Conservation (phyloP, 169 alveolate species). For the Eimeria praecox region DNA sequence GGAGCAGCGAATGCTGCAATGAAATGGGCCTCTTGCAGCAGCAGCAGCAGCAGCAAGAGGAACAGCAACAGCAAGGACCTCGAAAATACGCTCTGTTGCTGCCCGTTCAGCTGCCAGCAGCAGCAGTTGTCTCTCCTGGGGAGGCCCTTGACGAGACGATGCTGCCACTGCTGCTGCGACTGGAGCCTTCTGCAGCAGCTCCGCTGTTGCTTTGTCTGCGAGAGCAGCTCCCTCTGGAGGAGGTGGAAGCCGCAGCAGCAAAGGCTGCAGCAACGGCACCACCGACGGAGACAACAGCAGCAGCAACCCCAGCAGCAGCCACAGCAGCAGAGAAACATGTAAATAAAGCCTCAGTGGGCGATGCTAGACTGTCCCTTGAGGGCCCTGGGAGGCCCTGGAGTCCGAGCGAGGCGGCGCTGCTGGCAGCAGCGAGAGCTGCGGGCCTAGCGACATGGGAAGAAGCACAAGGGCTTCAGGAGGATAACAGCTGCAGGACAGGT, state of each 20-base stretch:
- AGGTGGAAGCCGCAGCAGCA: constrained; percentile 46
- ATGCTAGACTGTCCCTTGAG: neutral
- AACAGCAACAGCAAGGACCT: constrained; percentile 53
- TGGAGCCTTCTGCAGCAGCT: constrained; percentile 64
- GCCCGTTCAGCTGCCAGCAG: constrained; percentile 1
- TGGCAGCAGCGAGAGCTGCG: constrained; percentile 55
- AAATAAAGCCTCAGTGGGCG: neutral
- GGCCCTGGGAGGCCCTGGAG: constrained; percentile 46
- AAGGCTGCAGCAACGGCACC: neutral
- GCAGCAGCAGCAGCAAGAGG: constrained; percentile 31
- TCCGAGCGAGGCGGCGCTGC: constrained; percentile 34
- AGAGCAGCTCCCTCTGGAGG: constrained; percentile 30
- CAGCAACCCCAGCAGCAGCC: neutral
- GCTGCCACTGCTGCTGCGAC: constrained; percentile 67
- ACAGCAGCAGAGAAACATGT: neutral
- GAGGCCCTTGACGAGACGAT: constrained; percentile 61
- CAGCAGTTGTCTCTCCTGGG: constrained; percentile 23
- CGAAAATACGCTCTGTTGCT: constrained; percentile 39
- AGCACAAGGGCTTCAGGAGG: neutral
- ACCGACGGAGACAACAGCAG: neutral
- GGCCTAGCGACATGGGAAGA: constrained; percentile 39
- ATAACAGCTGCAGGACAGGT: neutral
- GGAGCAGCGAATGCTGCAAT: neutral
- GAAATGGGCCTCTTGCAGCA: neutral
- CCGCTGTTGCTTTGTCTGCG: constrained; percentile 51